Percentiles rank a stretch among this genome's conserved stretches.
Conservation (phyloP, 495 filamentous ascomycete genomes). For the Schizothecium vesticola region DNA sequence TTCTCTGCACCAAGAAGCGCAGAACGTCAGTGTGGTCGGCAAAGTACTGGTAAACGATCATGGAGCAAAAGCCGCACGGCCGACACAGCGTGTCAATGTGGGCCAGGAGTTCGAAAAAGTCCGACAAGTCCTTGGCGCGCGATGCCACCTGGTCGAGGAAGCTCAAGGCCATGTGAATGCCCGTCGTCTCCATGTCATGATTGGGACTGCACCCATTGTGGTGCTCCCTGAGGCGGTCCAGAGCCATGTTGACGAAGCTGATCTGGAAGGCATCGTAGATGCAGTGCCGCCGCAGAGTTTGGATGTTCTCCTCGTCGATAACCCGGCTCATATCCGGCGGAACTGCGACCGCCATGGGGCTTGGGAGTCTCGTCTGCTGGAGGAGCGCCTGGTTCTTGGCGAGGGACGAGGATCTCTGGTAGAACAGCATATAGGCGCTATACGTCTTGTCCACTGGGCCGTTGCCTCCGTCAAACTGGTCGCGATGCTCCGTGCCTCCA, state of each 20-base stretch:
- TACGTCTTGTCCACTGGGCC: conserved; percentile 59
- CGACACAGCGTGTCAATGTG: conserved; percentile 51
- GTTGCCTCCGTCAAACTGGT: conserved; percentile 40
- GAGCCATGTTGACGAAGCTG: conserved; percentile 56
- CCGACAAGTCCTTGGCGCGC: conserved; percentile 61
- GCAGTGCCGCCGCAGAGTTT: conserved; percentile 70
- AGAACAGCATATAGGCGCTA: conserved; percentile 98
- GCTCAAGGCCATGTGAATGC: conserved; percentile 62
- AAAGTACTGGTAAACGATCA: conserved; percentile 61
- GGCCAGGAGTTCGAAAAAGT: conserved; percentile 53
- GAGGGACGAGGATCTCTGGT: conserved; percentile 71
- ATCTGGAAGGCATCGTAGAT: conserved; percentile 72
- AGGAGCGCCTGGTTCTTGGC: conserved; percentile 42
- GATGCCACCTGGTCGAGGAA: conserved; percentile 76
- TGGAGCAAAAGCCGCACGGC: conserved; percentile 51
- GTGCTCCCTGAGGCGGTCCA: conserved; percentile 45
- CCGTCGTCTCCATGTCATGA: conserved; percentile 53
- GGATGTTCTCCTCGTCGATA: conserved; percentile 67
- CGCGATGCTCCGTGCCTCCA: conserved; percentile 61
- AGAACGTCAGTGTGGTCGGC: conserved; percentile 49
- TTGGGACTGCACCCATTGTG: conserved; percentile 41
- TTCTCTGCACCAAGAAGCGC: conserved; percentile 62
- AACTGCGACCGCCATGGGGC: conserved; percentile 54
- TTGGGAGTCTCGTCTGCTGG: conserved; percentile 22
- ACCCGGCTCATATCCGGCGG: conserved; percentile 51